These are phyloP conservation scores for Phlyctochytrium planicorne DNA, from an alignment of 192 early-diverging fungal species.

Conservation along the genomic window DNA sequence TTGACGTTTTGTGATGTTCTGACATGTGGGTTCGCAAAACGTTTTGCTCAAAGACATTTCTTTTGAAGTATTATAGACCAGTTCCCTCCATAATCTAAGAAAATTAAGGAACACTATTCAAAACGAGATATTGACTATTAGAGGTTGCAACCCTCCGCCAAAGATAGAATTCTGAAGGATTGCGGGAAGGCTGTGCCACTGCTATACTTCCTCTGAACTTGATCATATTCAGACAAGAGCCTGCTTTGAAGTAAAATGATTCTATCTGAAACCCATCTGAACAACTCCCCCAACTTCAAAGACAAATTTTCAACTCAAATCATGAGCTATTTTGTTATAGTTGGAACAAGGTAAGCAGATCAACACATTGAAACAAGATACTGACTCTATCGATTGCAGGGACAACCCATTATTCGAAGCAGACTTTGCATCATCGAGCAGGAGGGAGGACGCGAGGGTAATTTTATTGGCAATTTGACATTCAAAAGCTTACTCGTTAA, in stretches of 20 bases:
- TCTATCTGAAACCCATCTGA: background rate
- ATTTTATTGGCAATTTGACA: slow-evolving; percentile 5
- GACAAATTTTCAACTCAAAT: background rate
- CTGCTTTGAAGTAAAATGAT: background rate
- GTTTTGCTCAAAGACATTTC: background rate
- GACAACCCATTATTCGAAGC: slow-evolving; percentile 97
- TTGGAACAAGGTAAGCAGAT: slow-evolving; percentile 66
- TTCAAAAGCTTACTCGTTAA: slow-evolving; percentile 5
- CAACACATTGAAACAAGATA: background rate
- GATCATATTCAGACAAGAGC: background rate
- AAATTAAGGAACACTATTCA: background rate
- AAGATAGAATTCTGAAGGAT: too few species aligned
- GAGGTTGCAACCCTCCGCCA: too few species aligned
- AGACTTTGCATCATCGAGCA: slow-evolving; percentile 62
- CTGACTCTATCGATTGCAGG: slow-evolving; percentile 18
- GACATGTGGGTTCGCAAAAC: background rate
- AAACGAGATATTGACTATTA: background rate
- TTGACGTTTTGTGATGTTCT: background rate
- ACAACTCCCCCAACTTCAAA: background rate
- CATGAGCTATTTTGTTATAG: slow-evolving; percentile 80
- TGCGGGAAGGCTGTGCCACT: too few species aligned
- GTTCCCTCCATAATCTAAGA: background rate
- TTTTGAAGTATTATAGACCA: background rate
- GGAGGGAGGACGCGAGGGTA: slow-evolving; percentile 17
- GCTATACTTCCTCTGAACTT: too few species aligned